phyloP scores from a whole-genome alignment of 1,139 yeast genomes.

The Kodamaea suecica region DNA sequence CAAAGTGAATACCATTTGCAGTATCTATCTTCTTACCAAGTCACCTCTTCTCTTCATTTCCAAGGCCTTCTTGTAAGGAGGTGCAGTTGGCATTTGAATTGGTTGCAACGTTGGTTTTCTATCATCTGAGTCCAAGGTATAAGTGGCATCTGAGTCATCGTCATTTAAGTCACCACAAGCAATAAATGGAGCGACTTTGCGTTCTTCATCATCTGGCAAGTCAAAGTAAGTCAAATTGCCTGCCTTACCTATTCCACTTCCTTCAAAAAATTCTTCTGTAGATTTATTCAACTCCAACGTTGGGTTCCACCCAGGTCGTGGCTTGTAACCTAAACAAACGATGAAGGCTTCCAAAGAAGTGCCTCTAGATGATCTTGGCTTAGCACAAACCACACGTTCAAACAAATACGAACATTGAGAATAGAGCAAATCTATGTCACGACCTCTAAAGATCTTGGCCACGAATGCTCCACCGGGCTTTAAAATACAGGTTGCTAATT shows the following conservation, averaged over 20 bases:
- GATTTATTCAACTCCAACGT: constrained; percentile 53
- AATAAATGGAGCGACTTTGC: constrained; percentile 78
- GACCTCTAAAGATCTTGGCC: constrained; percentile 92
- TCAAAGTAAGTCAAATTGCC: constrained; percentile 41
- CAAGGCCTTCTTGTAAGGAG: constrained; percentile 89
- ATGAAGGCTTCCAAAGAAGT: constrained; percentile 91
- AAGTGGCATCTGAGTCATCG: constrained; percentile 94
- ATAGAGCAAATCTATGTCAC: constrained; percentile 89
- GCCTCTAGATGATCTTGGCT: constrained; percentile 92
- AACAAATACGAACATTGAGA: constrained; percentile 83
- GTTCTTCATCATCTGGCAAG: constrained; percentile 51
- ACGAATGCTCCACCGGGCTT: constrained; percentile 91
- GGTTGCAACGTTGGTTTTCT: constrained; percentile 64
- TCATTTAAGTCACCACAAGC: constrained; percentile 91
- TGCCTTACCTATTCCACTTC: constrained; percentile 56
- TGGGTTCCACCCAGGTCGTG: constrained; percentile 82
- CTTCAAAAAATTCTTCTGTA: constrained; percentile 79
- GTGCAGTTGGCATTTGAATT: constrained; percentile 92
- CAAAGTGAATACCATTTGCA: constrained; percentile 5
- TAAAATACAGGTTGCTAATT: constrained; percentile 81
- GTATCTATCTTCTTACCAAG: constrained; percentile 26
- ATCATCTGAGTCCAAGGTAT: constrained; percentile 53
- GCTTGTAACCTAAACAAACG: constrained; percentile 84
- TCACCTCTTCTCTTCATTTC: constrained; percentile 81
- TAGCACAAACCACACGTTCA: constrained; percentile 87